phyloP scores from a whole-genome alignment of 2,329 filamentous ascomycete genomes.

The Leptoxyphium fumago region DNA sequence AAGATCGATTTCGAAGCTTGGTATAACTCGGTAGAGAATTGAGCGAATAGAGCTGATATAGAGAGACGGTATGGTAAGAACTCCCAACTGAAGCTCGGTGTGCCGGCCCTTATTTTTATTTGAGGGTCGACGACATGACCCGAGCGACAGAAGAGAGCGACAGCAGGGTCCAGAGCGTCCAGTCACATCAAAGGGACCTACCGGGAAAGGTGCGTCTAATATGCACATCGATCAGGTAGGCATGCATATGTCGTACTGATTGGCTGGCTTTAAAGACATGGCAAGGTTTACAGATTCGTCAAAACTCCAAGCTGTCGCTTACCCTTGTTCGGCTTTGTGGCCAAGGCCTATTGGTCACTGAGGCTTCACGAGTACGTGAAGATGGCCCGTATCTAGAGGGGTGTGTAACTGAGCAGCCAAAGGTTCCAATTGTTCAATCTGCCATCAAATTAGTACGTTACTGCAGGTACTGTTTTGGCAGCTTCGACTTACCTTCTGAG shows the following conservation, averaged over 20 bases:
- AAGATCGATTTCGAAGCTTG: not conserved
- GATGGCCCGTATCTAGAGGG: not conserved
- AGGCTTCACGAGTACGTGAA: not conserved
- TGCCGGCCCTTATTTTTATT: not conserved
- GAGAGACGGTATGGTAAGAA: not conserved
- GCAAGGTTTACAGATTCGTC: too few relatives aligned
- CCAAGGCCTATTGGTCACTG: not conserved
- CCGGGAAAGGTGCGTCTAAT: too few relatives aligned
- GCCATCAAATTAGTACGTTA: not conserved
- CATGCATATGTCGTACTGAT: too few relatives aligned
- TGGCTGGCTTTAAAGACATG: too few relatives aligned
- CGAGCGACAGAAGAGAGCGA: not conserved
- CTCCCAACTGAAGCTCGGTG: not conserved
- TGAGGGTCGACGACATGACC: not conserved
- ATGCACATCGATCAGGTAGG: too few relatives aligned
- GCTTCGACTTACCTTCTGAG: conserved; percentile 12
- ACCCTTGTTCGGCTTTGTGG: too few relatives aligned
- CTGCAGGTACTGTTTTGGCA: not conserved
- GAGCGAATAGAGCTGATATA: not conserved
- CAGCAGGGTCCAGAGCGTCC: not conserved
- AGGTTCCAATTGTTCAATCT: not conserved
- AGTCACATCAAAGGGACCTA: not conserved
- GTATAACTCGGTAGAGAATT: not conserved
- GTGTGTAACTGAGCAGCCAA: not conserved
- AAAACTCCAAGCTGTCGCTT: too few relatives aligned